Percentiles rank a stretch among this genome's conserved stretches.
Conservation (phyloP, 2,329 filamentous ascomycete genomes). For the Corinectria fuckeliana region DNA sequence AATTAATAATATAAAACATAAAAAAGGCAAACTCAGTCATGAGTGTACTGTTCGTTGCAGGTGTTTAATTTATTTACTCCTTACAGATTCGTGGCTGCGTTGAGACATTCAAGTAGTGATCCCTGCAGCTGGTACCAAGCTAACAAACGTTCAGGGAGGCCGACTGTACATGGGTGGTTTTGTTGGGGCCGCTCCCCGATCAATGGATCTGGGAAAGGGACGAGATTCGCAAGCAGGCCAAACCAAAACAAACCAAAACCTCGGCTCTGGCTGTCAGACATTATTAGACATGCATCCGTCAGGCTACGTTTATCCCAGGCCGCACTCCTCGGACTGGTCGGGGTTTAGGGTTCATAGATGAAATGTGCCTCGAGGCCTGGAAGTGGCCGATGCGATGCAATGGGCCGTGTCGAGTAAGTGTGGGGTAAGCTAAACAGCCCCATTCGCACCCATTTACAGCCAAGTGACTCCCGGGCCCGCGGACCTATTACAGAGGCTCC, state of each 20-base stretch:
- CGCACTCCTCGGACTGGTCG: neutral
- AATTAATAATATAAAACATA: too few relatives aligned
- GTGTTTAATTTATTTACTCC: too few relatives aligned
- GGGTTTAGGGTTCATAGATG: slow-evolving; percentile 3
- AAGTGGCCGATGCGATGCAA: neutral
- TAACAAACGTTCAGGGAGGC: too few relatives aligned
- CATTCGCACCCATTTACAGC: neutral
- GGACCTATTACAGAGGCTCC: slow-evolving; percentile 5
- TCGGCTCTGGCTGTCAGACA: neutral
- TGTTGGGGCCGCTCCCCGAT: neutral
- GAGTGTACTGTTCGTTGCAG: too few relatives aligned
- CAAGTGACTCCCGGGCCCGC: neutral
- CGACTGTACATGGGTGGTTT: too few relatives aligned
- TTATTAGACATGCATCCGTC: too few relatives aligned
- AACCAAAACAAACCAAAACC: neutral
- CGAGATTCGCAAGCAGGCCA: neutral
- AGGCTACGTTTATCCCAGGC: too few relatives aligned
- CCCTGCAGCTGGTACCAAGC: too few relatives aligned
- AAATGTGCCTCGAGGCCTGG: neutral
- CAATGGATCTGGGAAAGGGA: neutral
- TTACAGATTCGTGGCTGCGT: too few relatives aligned
- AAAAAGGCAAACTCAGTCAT: too few relatives aligned
- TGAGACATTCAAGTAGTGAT: too few relatives aligned
- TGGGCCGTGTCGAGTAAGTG: slow-evolving; percentile 1
- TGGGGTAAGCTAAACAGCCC: slow-evolving; percentile 3